These are phyloP conservation scores for Chalara sp. DNA, from an alignment of 2,329 filamentous ascomycete species.

Conservation along the genomic window DNA sequence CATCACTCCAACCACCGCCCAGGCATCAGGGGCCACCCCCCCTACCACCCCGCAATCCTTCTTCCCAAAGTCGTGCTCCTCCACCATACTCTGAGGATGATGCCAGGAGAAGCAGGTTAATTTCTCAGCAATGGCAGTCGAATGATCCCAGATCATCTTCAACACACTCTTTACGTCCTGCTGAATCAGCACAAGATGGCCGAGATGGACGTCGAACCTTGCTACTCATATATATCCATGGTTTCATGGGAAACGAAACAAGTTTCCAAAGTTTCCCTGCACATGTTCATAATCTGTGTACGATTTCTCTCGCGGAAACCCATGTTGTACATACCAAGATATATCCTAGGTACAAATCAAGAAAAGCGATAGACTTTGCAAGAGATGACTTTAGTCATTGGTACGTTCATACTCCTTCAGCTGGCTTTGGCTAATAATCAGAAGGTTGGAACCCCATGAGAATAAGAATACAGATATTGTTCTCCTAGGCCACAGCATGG, in stretches of 20 bases:
- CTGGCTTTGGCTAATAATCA: conserved; percentile 9
- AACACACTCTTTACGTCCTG: conserved; percentile 26
- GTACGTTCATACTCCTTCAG: conserved; percentile 30
- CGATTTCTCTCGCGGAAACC: conserved; percentile 57
- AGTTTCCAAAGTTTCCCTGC: conserved; percentile 85
- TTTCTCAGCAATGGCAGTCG: conserved; percentile 28
- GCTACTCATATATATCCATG: conserved; percentile 79
- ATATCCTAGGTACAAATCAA: conserved; percentile 74
- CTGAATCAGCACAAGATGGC: conserved; percentile 22
- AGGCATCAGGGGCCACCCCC: conserved; percentile 15
- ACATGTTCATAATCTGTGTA: conserved; percentile 73
- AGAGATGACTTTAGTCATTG: conserved; percentile 78
- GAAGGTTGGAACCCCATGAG: conserved; percentile 69
- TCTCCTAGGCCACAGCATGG: conserved; percentile 84
- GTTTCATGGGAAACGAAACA: conserved; percentile 82
- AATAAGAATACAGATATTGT: conserved; percentile 69
- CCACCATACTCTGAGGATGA: conserved; percentile 24
- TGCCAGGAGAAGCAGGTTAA: conserved; percentile 18
- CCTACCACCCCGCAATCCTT: conserved; percentile 19
- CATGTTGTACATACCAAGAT: conserved; percentile 84
- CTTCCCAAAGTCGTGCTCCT: conserved; percentile 15
- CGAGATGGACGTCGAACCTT: conserved; percentile 43
- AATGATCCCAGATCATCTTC: conserved; percentile 27
- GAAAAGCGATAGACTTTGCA: conserved; percentile 64
- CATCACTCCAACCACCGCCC: conserved; percentile 8